Base-by-base conservation (phyloP, 2,329 filamentous ascomycete species). In the Zasmidium cellare region DNA sequence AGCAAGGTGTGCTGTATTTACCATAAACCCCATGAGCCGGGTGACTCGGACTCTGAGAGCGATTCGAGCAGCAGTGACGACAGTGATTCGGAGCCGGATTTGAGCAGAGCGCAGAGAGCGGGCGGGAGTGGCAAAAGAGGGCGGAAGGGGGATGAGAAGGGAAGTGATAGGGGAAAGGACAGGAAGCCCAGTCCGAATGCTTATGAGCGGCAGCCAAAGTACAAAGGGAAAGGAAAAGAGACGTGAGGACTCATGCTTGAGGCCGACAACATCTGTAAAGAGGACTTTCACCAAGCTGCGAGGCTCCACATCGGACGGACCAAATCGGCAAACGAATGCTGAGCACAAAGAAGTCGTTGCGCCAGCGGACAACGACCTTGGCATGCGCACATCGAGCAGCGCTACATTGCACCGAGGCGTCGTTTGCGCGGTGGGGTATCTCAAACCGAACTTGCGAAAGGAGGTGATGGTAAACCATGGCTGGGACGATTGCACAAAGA, bases 1-100 rank as follows among this genome's bases (percentile, higher is more conserved):
- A 96, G 91, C 18, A 99, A 99, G 85, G 94, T 97, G n/a, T 99
- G 94, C 82, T 99, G 94, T 75, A 99, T 99, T 75, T 99, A 97
- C 77, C 93, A 97, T 78, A 89, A 89, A 60, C 87, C 91, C 6
- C 89, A 88, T 65, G 84, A 82, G 11, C 86, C 91, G 3, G 91
- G 89, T 72, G 93, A 97, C 74, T 94, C 90, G 28, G 92, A 88
- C 65, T 85, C 86, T 64, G 85, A 88, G 51, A 85, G 83, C 2
- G 84, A 80, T 0, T 83, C 80, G 14, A 86, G 85, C 14, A 80
- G 76, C 7, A 79, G 79, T 6, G 80, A 81, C 28, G 72, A 69
- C 22, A 83, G 81, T 1, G 84, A 86, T 59, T 83, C 82, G n/a
- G 81, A 79, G 60, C 74, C 76, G 25, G 80, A 81, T 67, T 76